Conservation (phyloP, 192 early-diverging fungal species). For the Irineochytrium annulatum region DNA sequence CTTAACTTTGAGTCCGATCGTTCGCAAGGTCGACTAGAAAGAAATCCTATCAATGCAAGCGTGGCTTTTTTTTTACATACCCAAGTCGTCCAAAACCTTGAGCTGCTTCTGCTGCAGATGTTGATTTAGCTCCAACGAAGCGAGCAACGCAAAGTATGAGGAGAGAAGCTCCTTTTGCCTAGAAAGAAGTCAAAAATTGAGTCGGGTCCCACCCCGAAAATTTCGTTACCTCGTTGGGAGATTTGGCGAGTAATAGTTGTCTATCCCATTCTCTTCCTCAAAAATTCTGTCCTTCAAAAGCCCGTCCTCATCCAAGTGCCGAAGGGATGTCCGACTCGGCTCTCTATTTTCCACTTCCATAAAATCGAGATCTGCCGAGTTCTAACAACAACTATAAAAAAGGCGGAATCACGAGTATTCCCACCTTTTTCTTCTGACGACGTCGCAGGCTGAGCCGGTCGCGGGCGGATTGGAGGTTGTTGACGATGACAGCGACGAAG, state of each 20-base stretch:
- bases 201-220: not conserved
- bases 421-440: conserved; percentile 1
- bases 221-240: conserved; percentile 26
- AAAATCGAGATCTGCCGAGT: not conserved
- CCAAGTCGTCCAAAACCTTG: conserved; percentile 36
- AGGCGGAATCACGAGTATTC: not conserved
- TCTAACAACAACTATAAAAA: not conserved
- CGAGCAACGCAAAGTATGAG: conserved; percentile 28
- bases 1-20: no score
- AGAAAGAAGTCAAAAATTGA: not conserved
- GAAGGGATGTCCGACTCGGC: not conserved
- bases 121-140: conserved; percentile 33
- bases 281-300: conserved; percentile 5
- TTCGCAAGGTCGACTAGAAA: no score
- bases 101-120: conserved; percentile 27
- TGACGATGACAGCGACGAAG: conserved; percentile 43
- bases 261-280: conserved; percentile 26
- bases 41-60: no score
- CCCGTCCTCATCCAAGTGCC: not conserved
- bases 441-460: conserved; percentile 2
- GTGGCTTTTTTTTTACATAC: no score
- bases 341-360: not conserved
- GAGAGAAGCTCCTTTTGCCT: conserved; percentile 29
- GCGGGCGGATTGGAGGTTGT: conserved; percentile 34
- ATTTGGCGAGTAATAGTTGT: conserved; percentile 34